Conservation (phyloP, 176 grass and related monocot species). For the Oryza nivara region DNA sequence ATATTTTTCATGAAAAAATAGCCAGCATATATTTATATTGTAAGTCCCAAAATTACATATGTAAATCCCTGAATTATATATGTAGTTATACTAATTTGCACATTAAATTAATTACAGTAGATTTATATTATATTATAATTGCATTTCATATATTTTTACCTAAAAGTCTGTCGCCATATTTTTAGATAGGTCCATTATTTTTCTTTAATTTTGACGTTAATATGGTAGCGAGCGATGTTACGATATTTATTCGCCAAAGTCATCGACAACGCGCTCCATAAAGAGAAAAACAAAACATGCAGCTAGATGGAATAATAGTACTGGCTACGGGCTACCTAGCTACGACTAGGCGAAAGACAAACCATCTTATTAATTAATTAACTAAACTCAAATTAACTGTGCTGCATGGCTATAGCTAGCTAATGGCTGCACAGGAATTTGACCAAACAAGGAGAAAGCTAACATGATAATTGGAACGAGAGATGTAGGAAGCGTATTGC, state of each 20-base stretch:
- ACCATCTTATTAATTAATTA: neutral
- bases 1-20: too few species aligned
- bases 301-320: neutral
- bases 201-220: neutral
- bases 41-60: too few species aligned
- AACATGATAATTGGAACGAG: constrained; percentile 11
- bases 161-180: too few species aligned
- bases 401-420: neutral
- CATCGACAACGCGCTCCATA: neutral
- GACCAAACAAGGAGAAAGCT: constrained; percentile 17
- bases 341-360: neutral
- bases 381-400: neutral
- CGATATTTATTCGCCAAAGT: neutral
- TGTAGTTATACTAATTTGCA: too few species aligned
- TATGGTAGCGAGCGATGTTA: neutral
- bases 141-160: too few species aligned
- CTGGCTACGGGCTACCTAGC: neutral
- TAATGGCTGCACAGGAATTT: neutral
- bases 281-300: neutral
- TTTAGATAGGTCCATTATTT: too few species aligned
- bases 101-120: too few species aligned
- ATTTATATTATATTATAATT: too few species aligned
- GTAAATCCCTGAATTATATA: too few species aligned
- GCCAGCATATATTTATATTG: too few species aligned
- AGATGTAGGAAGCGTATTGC: constrained; percentile 54